phyloP scores from a whole-genome alignment of 1,139 yeast genomes.

The Nakaseomyces kungkrabaensis region DNA sequence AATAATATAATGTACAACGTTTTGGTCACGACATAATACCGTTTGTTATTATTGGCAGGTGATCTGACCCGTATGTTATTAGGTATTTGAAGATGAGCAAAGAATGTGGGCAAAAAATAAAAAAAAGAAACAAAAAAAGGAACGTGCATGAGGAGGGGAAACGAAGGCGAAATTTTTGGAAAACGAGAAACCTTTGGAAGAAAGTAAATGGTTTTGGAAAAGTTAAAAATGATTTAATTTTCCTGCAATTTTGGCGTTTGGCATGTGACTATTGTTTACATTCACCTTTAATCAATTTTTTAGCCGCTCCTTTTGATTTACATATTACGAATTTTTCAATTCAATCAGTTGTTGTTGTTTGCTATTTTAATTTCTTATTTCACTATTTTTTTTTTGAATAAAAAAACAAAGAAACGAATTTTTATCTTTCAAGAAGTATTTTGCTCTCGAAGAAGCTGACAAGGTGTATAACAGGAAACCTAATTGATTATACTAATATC shows the following conservation, averaged over 20 bases:
- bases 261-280: background rate
- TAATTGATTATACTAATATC: too few relatives aligned
- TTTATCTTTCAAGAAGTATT: too few relatives aligned
- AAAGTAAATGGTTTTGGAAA: background rate
- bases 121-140: background rate
- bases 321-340: too few relatives aligned
- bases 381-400: too few relatives aligned
- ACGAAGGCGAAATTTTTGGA: background rate
- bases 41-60: background rate
- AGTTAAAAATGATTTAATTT: background rate
- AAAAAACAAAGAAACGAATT: too few relatives aligned
- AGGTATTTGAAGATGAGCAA: too few relatives aligned
- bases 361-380: background rate
- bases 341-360: background rate
- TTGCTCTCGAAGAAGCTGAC: too few relatives aligned
- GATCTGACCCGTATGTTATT: too few relatives aligned
- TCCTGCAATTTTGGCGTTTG: background rate
- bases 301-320: background rate
- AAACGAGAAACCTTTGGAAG: background rate
- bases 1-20: background rate
- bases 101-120: too few relatives aligned
- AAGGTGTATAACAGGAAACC: too few relatives aligned
- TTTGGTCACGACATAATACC: background rate
- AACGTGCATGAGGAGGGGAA: background rate
- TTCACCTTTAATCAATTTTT: background rate